Evolutionary conservation across 2,329 filamentous ascomycete species (phyloP).

Genomic region (Chaetomium globosum): DNA sequence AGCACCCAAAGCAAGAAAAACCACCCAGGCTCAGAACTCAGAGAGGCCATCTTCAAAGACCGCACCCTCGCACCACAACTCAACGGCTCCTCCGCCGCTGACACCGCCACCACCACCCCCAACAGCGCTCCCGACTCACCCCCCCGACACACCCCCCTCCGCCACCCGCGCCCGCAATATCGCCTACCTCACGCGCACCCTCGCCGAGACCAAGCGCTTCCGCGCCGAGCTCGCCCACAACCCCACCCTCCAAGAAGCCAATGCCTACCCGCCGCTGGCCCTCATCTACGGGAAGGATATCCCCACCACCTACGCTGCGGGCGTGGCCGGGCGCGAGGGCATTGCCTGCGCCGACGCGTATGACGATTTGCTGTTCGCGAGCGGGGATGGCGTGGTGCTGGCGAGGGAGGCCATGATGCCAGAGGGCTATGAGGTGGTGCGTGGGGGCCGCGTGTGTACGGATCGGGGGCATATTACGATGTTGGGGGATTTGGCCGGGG

Average conservation of each 20-base stretch:
- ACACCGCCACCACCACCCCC: slow-evolving; percentile 34
- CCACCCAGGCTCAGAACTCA: slow-evolving; percentile 42
- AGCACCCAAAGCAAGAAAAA: slow-evolving; percentile 47
- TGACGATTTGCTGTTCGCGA: slow-evolving; percentile 82
- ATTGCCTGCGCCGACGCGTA: slow-evolving; percentile 79
- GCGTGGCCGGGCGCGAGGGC: slow-evolving; percentile 70
- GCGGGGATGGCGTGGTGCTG: slow-evolving; percentile 86
- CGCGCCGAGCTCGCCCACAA: slow-evolving; percentile 71
- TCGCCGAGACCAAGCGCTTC: slow-evolving; percentile 72
- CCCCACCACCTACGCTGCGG: slow-evolving; percentile 81
- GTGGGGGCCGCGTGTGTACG: slow-evolving; percentile 73
- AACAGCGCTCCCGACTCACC: slow-evolving; percentile 31
- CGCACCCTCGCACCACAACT: slow-evolving; percentile 53
- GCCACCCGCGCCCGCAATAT: slow-evolving; percentile 54
- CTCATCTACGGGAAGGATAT: slow-evolving; percentile 85
- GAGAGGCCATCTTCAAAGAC: slow-evolving; percentile 50
- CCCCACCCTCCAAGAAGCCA: slow-evolving; percentile 61
- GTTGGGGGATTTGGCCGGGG: slow-evolving; percentile 79
- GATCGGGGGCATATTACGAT: slow-evolving; percentile 87
- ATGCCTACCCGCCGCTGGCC: slow-evolving; percentile 78
- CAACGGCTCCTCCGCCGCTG: slow-evolving; percentile 38
- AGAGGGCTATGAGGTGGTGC: slow-evolving; percentile 72
- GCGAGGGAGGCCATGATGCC: slow-evolving; percentile 85
- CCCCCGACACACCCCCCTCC: slow-evolving; percentile 36
- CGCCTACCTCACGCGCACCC: slow-evolving; percentile 73